Evolutionary conservation across 1,284 basidiomycete genomes (phyloP), one percentile per base, ranked within the genome.

Genomic region (Boletellus sp.): DNA sequence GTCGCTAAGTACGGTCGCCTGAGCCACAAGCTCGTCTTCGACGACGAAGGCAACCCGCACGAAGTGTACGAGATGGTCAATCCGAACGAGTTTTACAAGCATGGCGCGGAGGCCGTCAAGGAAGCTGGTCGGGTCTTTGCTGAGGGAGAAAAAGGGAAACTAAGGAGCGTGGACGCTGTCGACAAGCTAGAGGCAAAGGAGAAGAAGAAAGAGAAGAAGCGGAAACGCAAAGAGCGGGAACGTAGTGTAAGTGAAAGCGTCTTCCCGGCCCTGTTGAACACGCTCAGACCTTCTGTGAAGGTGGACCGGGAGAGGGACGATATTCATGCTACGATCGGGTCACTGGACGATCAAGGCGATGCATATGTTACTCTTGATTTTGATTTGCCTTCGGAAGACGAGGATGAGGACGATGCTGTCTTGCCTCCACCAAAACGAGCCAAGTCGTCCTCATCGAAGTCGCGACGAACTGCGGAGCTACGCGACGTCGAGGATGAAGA

Each of bases 161-260:
- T 93, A 80, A 80, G 74, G 65, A 76, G 79, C 47, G 82, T 80
- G 37, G 92, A 94, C 72, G 78, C 85, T 52, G 58, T 74, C 49
- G 93, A 96, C 74, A 89, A 88, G 71, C 81, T 83, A 53, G 84
- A 91, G 59, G 94, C 91, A 21, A 85, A 82, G 67, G 91, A 90
- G 67, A 94, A 94, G 79, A 89, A 89, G 73, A 75, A 80, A 56
- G 91, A 94, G 71, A 91, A 89, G 76, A 95, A 92, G 71, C 74
- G 91, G 61, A 97, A 96, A 75, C 86, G 92, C 64, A 82, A 89
- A 54, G 92, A 95, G 60, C 79, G 77, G 35, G 87, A 85, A 62
- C 75, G 72, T 53, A 72, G 64, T 58, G 83, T 82, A 57, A 60
- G 78, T 72, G 39, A 54, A 51, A 50, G 37, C 33, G 13, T 4